Base-by-base conservation (phyloP, 495 filamentous ascomycete species). In the Aspergillus ostianus region DNA sequence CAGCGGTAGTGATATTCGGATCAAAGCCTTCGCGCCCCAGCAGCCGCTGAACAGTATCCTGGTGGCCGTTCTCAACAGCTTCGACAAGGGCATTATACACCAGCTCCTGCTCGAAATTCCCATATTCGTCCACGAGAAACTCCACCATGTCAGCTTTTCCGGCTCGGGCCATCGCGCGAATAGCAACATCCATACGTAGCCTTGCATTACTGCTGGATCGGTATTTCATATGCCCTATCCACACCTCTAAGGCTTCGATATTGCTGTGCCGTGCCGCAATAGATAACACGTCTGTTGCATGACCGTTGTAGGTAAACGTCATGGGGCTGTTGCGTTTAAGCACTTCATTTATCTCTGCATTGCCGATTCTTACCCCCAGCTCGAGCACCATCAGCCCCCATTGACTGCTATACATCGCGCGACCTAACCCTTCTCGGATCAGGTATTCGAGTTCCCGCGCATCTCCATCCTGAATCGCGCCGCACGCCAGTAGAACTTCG, bases 1-100 rank as follows among this genome's bases (percentile, higher is more conserved):
- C 47, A 6, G 47, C 47, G 47, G 47, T 50, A 20, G 47, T 46
- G 23, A 50, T 50, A 21, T 18, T 21, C 47, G 47, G 47, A 20
- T 50, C 19, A 9, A 50, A 50, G 47, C 23, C 47, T 50, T 21
- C 19, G 47, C 47, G 47, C 19, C 47, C 47, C 13, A 50, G 47
- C 19, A 50, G 19, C 19, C 19, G 47, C 6, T 50, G 47, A 3
- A 50, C 47, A 12, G 47, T 50, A 1, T 50, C 47, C 19, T 50
- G 47, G 44, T 46, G 44, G 10, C 15, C 47, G 47, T 1, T 50
- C 47, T 50, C 47, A 50, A 50, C 6, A 50, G 13, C 47, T 20
- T 50, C 47, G 23, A 21, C 9, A 9, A 50, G 47, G 15, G 19
- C 13, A 6, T 50, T 50, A 6, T 50, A 50, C 15, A 50, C 19